These are phyloP conservation scores for Dioszegia crocea DNA, from an alignment of 768 basidiomycete species.

Conservation along the genomic window DNA sequence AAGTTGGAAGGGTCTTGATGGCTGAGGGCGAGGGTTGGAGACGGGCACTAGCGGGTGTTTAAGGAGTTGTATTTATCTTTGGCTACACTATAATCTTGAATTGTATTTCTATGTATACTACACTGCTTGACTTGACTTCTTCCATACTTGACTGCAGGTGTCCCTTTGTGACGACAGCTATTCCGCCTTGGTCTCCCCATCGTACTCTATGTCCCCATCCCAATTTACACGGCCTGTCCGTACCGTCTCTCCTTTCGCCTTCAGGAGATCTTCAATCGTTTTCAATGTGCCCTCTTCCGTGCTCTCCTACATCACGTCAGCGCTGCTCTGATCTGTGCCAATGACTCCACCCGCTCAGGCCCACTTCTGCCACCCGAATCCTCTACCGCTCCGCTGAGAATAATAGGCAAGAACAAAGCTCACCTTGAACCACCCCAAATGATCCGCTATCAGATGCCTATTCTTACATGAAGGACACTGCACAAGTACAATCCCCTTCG, in stretches of 20 bases:
- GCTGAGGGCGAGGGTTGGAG: constrained; percentile 62
- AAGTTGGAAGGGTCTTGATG: constrained; percentile 78
- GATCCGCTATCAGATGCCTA: constrained; percentile 50
- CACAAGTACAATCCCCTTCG: constrained; percentile 80
- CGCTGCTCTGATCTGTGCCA: no score
- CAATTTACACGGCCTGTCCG: constrained; percentile 31
- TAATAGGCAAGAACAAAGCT: constrained; percentile 15
- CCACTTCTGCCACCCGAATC: not conserved
- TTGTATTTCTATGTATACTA: no score
- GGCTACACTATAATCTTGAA: no score
- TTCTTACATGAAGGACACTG: constrained; percentile 80
- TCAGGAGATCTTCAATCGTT: constrained; percentile 78
- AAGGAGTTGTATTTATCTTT: not conserved
- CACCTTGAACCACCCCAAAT: constrained; percentile 50
- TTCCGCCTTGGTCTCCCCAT: constrained; percentile 1
- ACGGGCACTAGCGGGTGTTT: constrained; percentile 48
- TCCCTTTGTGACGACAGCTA: no score
- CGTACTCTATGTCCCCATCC: constrained; percentile 40
- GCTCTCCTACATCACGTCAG: constrained; percentile 27
- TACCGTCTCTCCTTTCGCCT: constrained; percentile 72
- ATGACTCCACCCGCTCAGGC: no score
- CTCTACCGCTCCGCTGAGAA: no score
- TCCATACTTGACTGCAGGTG: no score
- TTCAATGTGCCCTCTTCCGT: constrained; percentile 56
- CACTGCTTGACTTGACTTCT: no score